A percentile compares a stretch with the other conserved stretches of the same genome.
phyloP scores from a whole-genome alignment of 108 stramenopile species.

The Chaetoceros muelleri region DNA sequence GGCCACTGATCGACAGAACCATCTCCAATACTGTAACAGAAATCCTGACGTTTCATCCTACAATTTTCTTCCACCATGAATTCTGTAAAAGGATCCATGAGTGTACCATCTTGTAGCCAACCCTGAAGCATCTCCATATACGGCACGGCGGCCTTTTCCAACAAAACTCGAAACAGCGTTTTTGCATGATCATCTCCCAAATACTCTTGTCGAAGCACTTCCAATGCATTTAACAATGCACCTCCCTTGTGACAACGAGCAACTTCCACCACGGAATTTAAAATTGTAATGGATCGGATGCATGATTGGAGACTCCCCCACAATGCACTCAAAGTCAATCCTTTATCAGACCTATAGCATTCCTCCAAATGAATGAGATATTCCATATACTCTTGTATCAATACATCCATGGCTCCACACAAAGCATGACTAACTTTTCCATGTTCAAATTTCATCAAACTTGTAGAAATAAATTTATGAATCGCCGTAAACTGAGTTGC shows the following conservation, averaged over 20 bases:
- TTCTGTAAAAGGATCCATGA: constrained; percentile 83
- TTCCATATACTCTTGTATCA: constrained; percentile 69
- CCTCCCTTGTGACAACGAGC: constrained; percentile 63
- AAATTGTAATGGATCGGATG: constrained; percentile 58
- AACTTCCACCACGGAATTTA: constrained; percentile 40
- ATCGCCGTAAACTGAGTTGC: constrained; percentile 54
- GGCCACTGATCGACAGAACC: constrained; percentile 33
- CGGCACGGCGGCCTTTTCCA: constrained; percentile 60
- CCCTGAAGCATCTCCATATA: constrained; percentile 74
- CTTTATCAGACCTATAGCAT: constrained; percentile 18
- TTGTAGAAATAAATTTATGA: constrained; percentile 45
- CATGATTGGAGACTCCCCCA: constrained; percentile 61
- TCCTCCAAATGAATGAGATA: constrained; percentile 63
- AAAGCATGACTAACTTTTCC: constrained; percentile 82
- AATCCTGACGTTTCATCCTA: constrained; percentile 3
- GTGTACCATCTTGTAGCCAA: constrained; percentile 74
- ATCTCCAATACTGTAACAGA: background rate
- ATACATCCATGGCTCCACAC: constrained; percentile 56
- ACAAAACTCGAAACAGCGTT: constrained; percentile 37
- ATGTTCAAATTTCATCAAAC: constrained; percentile 60
- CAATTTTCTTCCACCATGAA: constrained; percentile 73
- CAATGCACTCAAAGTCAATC: constrained; percentile 63
- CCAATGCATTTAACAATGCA: constrained; percentile 58
- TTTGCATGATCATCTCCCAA: constrained; percentile 57
- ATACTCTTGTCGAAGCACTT: constrained; percentile 25